phyloP scores from a whole-genome alignment of 164 flowering plant genomes.

The Liquidambar formosana region DNA sequence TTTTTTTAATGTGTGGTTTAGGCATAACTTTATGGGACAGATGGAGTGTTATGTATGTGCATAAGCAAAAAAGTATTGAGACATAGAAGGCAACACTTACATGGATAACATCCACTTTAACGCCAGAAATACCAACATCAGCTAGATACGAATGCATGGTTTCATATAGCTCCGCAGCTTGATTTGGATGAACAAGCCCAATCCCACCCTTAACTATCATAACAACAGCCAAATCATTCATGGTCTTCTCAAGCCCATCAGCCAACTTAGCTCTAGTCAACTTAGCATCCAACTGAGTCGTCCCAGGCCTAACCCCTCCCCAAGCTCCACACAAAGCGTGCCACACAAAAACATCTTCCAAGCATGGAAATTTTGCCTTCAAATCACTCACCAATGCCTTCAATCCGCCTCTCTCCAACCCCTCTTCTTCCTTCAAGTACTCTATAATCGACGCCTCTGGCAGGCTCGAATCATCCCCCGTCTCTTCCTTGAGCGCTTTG shows the following conservation, averaged over 20 bases:
- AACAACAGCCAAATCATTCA: slow-evolving; percentile 7
- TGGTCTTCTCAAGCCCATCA: slow-evolving; percentile 1
- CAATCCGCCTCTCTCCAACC: not conserved
- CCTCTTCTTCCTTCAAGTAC: not conserved
- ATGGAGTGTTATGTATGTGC: too few relatives aligned
- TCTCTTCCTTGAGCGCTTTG: not conserved
- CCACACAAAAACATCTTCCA: slow-evolving; percentile 14
- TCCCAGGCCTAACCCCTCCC: not conserved
- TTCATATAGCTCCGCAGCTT: not conserved
- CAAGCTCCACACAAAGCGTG: slow-evolving; percentile 14
- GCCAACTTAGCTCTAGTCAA: not conserved
- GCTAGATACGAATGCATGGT: not conserved
- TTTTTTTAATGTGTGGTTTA: too few relatives aligned
- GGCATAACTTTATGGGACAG: too few relatives aligned
- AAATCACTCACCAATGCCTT: not conserved
- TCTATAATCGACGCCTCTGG: not conserved
- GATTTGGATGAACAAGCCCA: not conserved
- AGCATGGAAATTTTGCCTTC: slow-evolving; percentile 6
- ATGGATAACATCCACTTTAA: slow-evolving; percentile 4
- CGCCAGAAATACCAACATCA: not conserved
- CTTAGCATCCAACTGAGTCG: not conserved
- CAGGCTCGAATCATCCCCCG: not conserved
- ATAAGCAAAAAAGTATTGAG: too few relatives aligned
- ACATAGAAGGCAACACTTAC: not conserved
- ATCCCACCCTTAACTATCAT: not conserved